Evolutionary conservation across 2,329 filamentous ascomycete species (phyloP), one percentile per base, ranked within the genome.

Genomic region (Microthyrium microscopicum): DNA sequence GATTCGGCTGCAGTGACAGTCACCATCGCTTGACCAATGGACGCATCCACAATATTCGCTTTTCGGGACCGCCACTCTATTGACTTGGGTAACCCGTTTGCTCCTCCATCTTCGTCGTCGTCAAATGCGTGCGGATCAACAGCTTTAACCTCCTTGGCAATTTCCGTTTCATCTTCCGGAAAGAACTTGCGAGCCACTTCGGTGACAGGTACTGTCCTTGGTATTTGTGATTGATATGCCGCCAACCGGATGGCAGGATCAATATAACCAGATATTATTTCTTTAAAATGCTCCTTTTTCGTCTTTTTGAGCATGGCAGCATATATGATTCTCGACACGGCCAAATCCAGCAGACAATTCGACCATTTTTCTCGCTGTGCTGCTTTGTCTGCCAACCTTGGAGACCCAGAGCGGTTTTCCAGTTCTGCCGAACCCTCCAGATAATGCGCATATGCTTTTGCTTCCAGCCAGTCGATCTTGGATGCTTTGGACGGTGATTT

Each of bases 181-280:
- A 95, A 93, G 39, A 76, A 75, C 42, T 78, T 76, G 44, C 75
- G 74, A 3, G 82, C 79, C 41, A 95, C 79, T 5, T 73, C 70
- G 1, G 77, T 68, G 31, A 93, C 76, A 3, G 85, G 76, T 34
- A 84, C 70, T 2, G 84, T 93, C 27, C 89, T 74, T 1, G 87
- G 80, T 20, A 92, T 70, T 51, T 87, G 79, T 51, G 84, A 68
- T 54, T 93, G 84, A 53, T 95, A 95, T 13, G 89, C 84, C 22
- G 85, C 85, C 53, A 91, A 95, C 41, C 87, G 77, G 46, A 98
- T 81, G 40, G 84, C 92, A 2, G 85, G 85, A 51, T 98, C 89
- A 40, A 93, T 76, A 4, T 80, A 91, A 46, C 80, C 76, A 30
- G 77, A 73, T 37, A 98, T 61, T 17, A 94, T 66, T 40, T 95